Evolutionary conservation across 352 stramenopile species (phyloP), one percentile per base, ranked within the genome.

Genomic region (Phytophthora cryptogea): DNA sequence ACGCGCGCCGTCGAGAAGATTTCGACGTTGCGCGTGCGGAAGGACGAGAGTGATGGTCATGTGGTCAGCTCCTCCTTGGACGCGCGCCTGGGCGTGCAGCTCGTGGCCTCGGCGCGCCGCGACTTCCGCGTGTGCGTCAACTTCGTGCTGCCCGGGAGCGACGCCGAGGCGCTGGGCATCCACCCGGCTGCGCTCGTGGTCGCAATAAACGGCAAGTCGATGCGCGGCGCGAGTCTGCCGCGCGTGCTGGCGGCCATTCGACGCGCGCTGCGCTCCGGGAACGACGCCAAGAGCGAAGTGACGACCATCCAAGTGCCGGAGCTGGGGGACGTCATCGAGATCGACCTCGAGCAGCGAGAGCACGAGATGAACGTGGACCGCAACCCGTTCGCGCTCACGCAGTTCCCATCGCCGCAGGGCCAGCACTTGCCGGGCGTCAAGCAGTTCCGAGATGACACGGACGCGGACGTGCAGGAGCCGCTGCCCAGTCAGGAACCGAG

Each of bases 101-200:
- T 92, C 4, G 71, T 81, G 39, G 64, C 76, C 28, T 92, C 83
- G 10, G 74, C 67, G 9, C 74, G 78, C 5, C 67, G 71, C 5
- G 83, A 89, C 59, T 92, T 80, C 66, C 76, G 80, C 36, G 78
- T 70, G 26, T 81, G 76, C 40, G 80, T 90, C 17, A 86, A 89
- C 43, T 87, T 85, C 55, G 82, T 94, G 0, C 56, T 78, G 4
- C 71, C 75, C 1, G 77, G 68, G 0, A 87, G 71, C 14, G 57
- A 74, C 13, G 85, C 85, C 0, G 76, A 88, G 28, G 45, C 55
- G n/a, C 45, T 78, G 1, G 77, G 74, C 3, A 72, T 94, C 20
- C 67, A 76, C 20, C 66, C 70, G 4, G 85, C 67, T 17, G 79
- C 85, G 3, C 54, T 92, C 8, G 70, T 94, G 27, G 68, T 90